Percentiles rank a stretch among this genome's conserved stretches.
Conservation (phyloP, 768 basidiomycete species). For the Hydnomerulius pinastri region DNA sequence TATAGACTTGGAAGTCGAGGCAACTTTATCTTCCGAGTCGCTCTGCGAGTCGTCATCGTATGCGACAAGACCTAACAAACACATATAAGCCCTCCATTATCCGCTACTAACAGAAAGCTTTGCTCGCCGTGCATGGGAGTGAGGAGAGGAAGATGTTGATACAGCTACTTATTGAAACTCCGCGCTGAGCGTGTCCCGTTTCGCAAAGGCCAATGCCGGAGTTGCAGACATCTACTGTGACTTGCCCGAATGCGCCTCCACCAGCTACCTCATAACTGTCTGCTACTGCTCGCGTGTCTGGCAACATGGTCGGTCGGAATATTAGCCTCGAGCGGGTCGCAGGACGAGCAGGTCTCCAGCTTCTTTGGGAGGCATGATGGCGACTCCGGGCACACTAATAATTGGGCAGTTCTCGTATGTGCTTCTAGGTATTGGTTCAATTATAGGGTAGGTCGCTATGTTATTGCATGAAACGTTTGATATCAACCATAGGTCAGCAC, state of each 20-base stretch:
- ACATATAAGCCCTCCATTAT: background rate
- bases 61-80: constrained; percentile 55
- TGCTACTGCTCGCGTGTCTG: constrained; percentile 37
- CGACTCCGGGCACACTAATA: constrained; percentile 76
- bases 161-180: constrained; percentile 25
- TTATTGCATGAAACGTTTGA: background rate
- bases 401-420: constrained; percentile 98
- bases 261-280: constrained; percentile 19
- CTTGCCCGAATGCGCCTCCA: constrained; percentile 25
- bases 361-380: constrained; percentile 48
- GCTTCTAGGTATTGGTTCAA: constrained; percentile 98
- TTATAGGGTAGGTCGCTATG: constrained; percentile 69
- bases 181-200: constrained; percentile 9
- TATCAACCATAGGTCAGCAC: constrained; percentile 55
- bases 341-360: constrained; percentile 40
- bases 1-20: constrained; percentile 28
- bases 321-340: constrained; percentile 13
- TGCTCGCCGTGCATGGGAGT: constrained; percentile 34
- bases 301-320: constrained; percentile 36
- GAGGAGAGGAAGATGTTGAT: constrained; percentile 1
- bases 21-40: constrained; percentile 49
- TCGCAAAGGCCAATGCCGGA: constrained; percentile 15
- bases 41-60: constrained; percentile 68
- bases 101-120: background rate
- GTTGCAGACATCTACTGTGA: constrained; percentile 21